Evolutionary conservation across 208 protist species (phyloP), one percentile per base, ranked within the genome.

Genomic region (Acanthamoeba sp.): DNA sequence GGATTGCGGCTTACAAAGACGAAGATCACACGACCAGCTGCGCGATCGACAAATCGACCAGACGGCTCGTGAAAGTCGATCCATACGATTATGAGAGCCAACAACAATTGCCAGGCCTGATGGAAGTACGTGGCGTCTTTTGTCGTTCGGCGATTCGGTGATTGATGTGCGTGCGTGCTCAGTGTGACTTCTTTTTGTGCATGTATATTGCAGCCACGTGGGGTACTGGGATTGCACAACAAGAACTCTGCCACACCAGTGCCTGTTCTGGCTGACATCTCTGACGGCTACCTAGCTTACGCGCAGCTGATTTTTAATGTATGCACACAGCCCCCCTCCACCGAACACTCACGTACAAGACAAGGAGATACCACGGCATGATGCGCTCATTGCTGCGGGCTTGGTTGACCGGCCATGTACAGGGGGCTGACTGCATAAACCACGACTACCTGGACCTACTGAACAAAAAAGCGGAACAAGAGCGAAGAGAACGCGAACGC

Each of bases 221-320:
- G 71, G 12, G 36, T 80, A 2, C 20, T 80, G 9, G 71, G 36
- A 0, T 24, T 80, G 34, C 71, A 80, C 71, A 45, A 18, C 71
- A 80, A 80, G 36, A 38, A 80, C 71, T 38, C 71, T 24, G 42
- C 71, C 71, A 45, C 20, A 7, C 71, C 71, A 29, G 38, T 80
- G 38, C 71, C 71, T 48, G 71, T 80, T 7, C 29, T 80, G 36
- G 34, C 36, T 0, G 71, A 80, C 29, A 12, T 80, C 38, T 80
- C 71, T 24, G 36, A 80, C 22, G 71, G 71, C 71, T 80, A 80
- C 27, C 71, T 80, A 36, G 71, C 71, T 3, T 80, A 80, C 14
- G 71, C 71, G 38, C 34, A 45, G n/a, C 36, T 80, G 16, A 24
- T 29, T 6, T 48, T 48, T 9, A 9, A 80, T 7, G 71, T 80